phyloP scores from a whole-genome alignment of 345 rosid genomes.

The Cardamine resedifolia region DNA sequence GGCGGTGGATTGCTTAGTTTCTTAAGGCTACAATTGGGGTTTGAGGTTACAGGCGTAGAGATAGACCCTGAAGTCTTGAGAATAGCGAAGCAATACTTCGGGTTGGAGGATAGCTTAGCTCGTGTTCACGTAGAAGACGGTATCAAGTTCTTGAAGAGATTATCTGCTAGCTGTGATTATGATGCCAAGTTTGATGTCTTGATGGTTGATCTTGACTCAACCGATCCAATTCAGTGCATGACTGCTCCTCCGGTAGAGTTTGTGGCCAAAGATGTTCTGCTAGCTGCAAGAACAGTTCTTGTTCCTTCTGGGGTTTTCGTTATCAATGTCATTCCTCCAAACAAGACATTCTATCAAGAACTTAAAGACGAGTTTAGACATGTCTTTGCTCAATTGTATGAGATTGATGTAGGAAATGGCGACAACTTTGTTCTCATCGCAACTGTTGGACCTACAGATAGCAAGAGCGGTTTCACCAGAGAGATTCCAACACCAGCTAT shows the following conservation, averaged over 20 bases:
- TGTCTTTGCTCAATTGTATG: constrained; percentile 61
- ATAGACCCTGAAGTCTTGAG: constrained; percentile 64
- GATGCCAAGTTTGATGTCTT: constrained; percentile 56
- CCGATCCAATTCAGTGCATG: constrained; percentile 49
- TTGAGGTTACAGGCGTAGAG: constrained; percentile 71
- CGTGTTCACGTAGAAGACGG: constrained; percentile 54
- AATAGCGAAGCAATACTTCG: constrained; percentile 62
- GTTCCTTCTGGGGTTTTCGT: constrained; percentile 55
- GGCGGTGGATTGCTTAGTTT: constrained; percentile 84
- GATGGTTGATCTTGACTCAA: constrained; percentile 83
- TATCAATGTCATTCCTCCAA: constrained; percentile 66
- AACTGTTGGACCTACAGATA: constrained; percentile 14
- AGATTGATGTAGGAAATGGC: constrained; percentile 71
- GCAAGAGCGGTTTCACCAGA: constrained; percentile 36
- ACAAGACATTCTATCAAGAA: constrained; percentile 41
- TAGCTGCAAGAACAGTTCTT: constrained; percentile 56
- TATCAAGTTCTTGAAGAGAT: constrained; percentile 46
- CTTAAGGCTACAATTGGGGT: constrained; percentile 51
- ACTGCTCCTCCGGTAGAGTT: constrained; percentile 76
- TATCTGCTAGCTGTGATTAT: constrained; percentile 16
- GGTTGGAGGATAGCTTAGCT: constrained; percentile 54
- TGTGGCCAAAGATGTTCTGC: constrained; percentile 46
- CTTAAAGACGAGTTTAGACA: constrained; percentile 40
- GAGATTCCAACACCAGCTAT: constrained; percentile 37
- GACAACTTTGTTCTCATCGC: constrained; percentile 71